These are phyloP conservation scores for Hypoxylon intermedium DNA, from an alignment of 495 filamentous ascomycete genomes.

Conservation along the genomic window DNA sequence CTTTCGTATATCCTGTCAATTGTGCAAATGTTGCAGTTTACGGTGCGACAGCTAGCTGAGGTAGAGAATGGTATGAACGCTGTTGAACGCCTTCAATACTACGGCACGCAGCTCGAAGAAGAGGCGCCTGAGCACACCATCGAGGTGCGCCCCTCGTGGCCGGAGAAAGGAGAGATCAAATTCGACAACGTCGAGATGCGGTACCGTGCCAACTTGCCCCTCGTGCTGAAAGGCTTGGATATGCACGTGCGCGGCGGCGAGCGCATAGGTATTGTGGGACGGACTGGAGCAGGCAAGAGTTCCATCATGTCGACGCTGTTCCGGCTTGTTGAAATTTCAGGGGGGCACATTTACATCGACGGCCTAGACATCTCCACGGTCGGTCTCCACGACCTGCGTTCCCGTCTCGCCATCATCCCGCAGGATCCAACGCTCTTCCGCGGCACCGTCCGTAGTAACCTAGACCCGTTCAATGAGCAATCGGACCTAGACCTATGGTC, in stretches of 20 bases:
- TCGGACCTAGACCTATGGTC: constrained; percentile 87
- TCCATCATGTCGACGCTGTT: constrained; percentile 94
- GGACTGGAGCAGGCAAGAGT: constrained; percentile 93
- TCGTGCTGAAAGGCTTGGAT: constrained; percentile 79
- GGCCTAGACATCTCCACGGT: constrained; percentile 86
- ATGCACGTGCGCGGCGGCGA: constrained; percentile 85
- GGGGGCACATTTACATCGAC: constrained; percentile 87
- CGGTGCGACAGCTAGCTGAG: constrained; percentile 91
- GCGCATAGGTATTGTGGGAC: constrained; percentile 90
- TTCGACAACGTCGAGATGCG: constrained; percentile 91
- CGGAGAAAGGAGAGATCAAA: constrained; percentile 80
- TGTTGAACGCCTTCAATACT: constrained; percentile 91
- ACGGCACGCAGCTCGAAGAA: constrained; percentile 84
- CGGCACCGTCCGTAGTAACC: constrained; percentile 87
- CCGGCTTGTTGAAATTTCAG: constrained; percentile 83
- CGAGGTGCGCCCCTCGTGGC: constrained; percentile 76
- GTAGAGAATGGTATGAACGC: constrained; percentile 98
- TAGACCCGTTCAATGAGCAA: constrained; percentile 91
- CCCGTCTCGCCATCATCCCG: constrained; percentile 90
- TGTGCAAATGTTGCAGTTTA: constrained; percentile 96
- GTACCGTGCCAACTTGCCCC: constrained; percentile 80
- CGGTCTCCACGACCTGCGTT: constrained; percentile 85
- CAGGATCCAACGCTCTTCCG: constrained; percentile 96
- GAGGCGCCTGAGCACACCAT: constrained; percentile 77
- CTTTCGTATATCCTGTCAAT: constrained; percentile 91